These are phyloP conservation scores for Aureobasidium melanogenum DNA, from an alignment of 2,329 filamentous ascomycete species.

Conservation along the genomic window DNA sequence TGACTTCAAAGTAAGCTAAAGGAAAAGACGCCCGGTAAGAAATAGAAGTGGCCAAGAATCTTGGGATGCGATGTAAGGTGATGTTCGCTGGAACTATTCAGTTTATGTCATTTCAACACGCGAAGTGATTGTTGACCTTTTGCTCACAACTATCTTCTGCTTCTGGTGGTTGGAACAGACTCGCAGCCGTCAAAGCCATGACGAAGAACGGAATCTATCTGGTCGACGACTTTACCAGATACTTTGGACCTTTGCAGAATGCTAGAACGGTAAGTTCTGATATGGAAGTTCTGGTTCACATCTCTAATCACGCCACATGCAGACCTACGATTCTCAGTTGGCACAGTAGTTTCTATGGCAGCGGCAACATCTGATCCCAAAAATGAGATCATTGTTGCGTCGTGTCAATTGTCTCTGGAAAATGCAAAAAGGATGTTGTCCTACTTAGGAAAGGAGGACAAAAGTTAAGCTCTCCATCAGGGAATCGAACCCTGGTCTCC, in stretches of 20 bases:
- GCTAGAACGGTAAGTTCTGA: conserved; percentile 18
- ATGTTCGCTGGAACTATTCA: background rate
- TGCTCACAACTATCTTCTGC: background rate
- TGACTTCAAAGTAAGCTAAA: too few species aligned
- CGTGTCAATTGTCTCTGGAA: too few species aligned
- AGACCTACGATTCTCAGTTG: conserved; percentile 42
- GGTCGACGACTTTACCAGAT: conserved; percentile 49
- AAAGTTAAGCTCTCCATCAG: conserved; percentile 2
- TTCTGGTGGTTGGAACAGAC: conserved; percentile 20
- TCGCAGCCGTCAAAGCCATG: conserved; percentile 45
- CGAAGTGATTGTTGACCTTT: too few species aligned
- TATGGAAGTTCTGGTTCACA: too few species aligned
- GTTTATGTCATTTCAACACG: too few species aligned
- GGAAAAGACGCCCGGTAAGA: too few species aligned
- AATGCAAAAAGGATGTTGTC: background rate
- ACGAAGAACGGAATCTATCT: conserved; percentile 41
- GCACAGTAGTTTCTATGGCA: too few species aligned
- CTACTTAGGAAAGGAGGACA: too few species aligned
- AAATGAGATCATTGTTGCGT: too few species aligned
- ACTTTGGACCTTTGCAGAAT: conserved; percentile 44
- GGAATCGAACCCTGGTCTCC: conserved; percentile 5
- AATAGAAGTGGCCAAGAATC: too few species aligned
- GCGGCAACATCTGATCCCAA: too few species aligned
- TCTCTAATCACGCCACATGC: conserved; percentile 5
- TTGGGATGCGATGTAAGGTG: background rate